Percentiles rank a stretch among this genome's conserved stretches.
Evolutionary conservation across 768 basidiomycete genomes (phyloP).

Genomic region (Holtermanniella nyarrowii): DNA sequence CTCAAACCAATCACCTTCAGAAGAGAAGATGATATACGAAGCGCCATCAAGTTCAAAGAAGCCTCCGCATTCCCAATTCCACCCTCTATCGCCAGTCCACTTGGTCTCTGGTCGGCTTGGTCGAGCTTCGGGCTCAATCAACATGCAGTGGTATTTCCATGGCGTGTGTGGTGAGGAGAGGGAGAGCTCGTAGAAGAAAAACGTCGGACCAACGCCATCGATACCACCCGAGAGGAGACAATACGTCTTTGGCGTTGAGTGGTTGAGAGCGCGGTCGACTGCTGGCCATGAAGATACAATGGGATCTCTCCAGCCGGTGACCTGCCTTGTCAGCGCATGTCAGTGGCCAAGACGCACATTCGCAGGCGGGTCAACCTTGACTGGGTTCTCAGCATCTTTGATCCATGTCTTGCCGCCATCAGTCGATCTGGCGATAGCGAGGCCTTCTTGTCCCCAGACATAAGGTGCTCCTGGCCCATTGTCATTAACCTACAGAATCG

Average conservation of each 20-base stretch:
- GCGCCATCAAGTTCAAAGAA: not conserved
- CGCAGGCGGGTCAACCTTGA: not conserved
- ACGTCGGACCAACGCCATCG: not conserved
- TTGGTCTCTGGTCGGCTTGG: not conserved
- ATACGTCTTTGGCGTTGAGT: not conserved
- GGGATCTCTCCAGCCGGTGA: slow-evolving; percentile 5
- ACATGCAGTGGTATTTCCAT: not conserved
- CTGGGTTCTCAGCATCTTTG: slow-evolving; percentile 1
- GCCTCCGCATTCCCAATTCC: not conserved
- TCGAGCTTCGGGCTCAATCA: not conserved
- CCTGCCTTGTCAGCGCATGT: not conserved
- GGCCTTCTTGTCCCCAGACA: slow-evolving; percentile 1
- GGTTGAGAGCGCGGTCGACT: not conserved
- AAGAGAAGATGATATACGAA: slow-evolving; percentile 1
- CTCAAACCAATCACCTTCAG: slow-evolving; percentile 3
- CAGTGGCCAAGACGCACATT: not conserved
- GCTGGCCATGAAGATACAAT: not conserved
- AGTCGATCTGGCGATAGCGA: slow-evolving; percentile 1
- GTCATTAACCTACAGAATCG: too few species aligned
- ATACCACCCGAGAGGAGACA: slow-evolving; percentile 3
- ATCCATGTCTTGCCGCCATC: slow-evolving; percentile 2
- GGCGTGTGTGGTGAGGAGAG: not conserved
- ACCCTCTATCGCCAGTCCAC: not conserved
- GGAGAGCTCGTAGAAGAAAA: slow-evolving; percentile 3
- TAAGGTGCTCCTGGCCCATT: not conserved